Evolutionary conservation across 768 basidiomycete genomes (phyloP).

Genomic region (Cyclocybe aegerita): DNA sequence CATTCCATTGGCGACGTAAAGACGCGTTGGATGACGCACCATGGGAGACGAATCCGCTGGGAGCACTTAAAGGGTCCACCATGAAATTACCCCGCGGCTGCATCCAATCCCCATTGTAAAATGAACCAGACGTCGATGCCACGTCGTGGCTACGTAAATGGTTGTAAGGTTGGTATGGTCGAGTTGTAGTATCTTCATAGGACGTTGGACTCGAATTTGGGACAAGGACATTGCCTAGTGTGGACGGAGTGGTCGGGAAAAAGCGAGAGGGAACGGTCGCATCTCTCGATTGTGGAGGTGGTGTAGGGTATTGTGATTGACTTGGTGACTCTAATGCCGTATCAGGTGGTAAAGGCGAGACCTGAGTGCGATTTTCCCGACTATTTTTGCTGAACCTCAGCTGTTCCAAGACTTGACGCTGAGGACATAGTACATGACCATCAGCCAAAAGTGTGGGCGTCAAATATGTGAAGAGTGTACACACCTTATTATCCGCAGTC

Average conservation of each 20-base stretch:
- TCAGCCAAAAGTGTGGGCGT: neutral
- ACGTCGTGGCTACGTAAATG: constrained; percentile 40
- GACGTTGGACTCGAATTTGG: constrained; percentile 71
- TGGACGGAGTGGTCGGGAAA: constrained; percentile 45
- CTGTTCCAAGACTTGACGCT: constrained; percentile 46
- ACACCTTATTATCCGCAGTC: constrained; percentile 50
- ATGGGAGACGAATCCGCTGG: constrained; percentile 56
- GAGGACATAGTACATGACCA: constrained; percentile 12
- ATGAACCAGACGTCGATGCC: constrained; percentile 38
- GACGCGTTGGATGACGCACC: constrained; percentile 48
- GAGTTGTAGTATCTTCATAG: constrained; percentile 37
- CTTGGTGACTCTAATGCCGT: constrained; percentile 19
- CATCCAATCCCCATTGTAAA: constrained; percentile 34
- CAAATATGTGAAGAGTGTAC: constrained; percentile 18
- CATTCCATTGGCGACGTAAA: constrained; percentile 44
- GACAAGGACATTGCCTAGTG: constrained; percentile 62
- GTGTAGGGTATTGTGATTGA: constrained; percentile 29
- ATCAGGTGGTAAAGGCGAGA: constrained; percentile 25
- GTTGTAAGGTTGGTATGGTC: constrained; percentile 37
- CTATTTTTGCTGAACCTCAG: constrained; percentile 43
- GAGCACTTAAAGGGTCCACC: constrained; percentile 55
- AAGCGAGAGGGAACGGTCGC: constrained; percentile 67
- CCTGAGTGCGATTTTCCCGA: constrained; percentile 26
- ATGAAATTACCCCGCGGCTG: constrained; percentile 29
- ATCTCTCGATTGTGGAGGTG: constrained; percentile 74